Conservation (phyloP, 1,284 basidiomycete species). For the Schizophyllum amplum region DNA sequence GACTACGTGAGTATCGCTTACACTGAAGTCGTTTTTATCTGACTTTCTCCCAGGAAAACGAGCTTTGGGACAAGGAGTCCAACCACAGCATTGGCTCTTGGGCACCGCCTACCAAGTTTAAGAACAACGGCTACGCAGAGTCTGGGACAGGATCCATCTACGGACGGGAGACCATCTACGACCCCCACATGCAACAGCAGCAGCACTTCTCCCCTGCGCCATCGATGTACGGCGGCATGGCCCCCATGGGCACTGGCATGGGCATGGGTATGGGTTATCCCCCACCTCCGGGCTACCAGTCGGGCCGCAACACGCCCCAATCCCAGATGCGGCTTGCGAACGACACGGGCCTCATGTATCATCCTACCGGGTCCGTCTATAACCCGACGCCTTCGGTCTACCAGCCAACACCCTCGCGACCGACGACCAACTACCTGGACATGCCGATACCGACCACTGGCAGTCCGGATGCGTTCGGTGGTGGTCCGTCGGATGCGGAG, state of each 20-base stretch:
- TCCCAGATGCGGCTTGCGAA: conserved; percentile 24
- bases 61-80: conserved; percentile 95
- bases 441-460: conserved; percentile 48
- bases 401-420: conserved; percentile 58
- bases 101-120: conserved; percentile 63
- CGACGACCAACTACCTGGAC: conserved; percentile 69
- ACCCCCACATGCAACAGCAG: conserved; percentile 36
- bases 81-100: conserved; percentile 87
- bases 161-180: conserved; percentile 77
- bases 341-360: neutral
- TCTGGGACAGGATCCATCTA: conserved; percentile 70
- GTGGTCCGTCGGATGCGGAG: conserved; percentile 55
- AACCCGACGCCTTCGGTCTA: conserved; percentile 27
- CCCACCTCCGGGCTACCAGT: conserved; percentile 63
- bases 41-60: conserved; percentile 60
- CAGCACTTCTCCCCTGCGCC: conserved; percentile 56
- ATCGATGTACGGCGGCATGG: conserved; percentile 45
- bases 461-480: conserved; percentile 42
- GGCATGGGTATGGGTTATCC: conserved; percentile 13
- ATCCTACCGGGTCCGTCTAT: conserved; percentile 1
- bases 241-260: neutral
- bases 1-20: conserved; percentile 61
- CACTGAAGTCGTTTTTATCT: neutral
- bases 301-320: conserved; percentile 68
- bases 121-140: conserved; percentile 65